Base-by-base conservation (phyloP, 768 basidiomycete genomes). In the Gyrodon lividus region DNA sequence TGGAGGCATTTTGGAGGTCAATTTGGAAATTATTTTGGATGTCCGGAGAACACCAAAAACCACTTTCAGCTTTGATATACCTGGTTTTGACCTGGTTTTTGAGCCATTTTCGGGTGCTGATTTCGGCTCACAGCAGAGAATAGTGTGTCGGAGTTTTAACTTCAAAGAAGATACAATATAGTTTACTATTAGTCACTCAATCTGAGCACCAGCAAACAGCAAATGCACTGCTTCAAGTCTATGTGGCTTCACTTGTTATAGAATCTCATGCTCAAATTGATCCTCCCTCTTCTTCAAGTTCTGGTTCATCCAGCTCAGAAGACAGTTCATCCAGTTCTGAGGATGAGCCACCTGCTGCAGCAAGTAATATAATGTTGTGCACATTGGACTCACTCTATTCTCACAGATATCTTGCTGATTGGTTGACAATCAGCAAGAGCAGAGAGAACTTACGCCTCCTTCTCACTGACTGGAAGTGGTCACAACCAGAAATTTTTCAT, bases 371-470 rank as follows among this genome's bases (percentile, higher is more conserved):
- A 7, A 16, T 12, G 19, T 31, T 43, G 23, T 23, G 17, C 10
- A 41, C 37, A 5, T 43, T 50, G 42, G 16, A 24, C 12, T 20
- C n/a, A 14, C 30, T 51, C 3, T 33, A 46, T 41, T 40, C 43
- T 16, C 16, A 7, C 38, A 45, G 44, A 23, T 51, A 51, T 41
- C 43, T 51, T 51, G 43, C 16, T 33, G 50, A 46, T 39, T 13
- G 12, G 4, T 37, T 46, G 10, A 26, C 16, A 5, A 51, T 45
- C 7, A 14, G 6, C 30, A 51, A 45, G 37, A 45, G 50, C 45
- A 43, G 50, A 30, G 43, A 51, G 20, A 51, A 51, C 31, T 40
- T 51, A 31, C 5, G 14, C 30, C 43, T 51, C 31, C 47, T 48
- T 28, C 30, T 51, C 12, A 51, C 43, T 1, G 30, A 22, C 12